Conservation (phyloP, 148 eudicot genomes). For the Rhododendron simsii region DNA sequence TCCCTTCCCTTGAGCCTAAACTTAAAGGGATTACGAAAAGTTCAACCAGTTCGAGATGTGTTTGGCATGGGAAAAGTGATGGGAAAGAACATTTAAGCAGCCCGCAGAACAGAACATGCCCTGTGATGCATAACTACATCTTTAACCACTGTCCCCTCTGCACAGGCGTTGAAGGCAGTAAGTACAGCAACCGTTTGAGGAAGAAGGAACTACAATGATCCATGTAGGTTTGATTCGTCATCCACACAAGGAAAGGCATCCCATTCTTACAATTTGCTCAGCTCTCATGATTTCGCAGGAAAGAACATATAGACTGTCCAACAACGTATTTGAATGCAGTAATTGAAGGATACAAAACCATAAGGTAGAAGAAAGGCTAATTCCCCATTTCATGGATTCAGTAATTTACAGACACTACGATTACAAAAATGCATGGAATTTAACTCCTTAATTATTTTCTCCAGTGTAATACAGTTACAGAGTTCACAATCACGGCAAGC, state of each 20-base stretch:
- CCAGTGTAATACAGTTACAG: neutral
- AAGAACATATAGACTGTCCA: neutral
- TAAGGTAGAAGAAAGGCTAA: neutral
- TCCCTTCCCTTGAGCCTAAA: neutral
- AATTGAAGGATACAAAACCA: neutral
- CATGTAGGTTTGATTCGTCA: neutral
- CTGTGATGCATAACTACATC: neutral
- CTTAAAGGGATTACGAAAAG: neutral
- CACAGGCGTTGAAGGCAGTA: neutral
- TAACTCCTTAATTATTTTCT: neutral
- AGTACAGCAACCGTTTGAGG: neutral
- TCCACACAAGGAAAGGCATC: neutral
- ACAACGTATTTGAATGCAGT: neutral
- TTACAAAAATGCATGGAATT: neutral
- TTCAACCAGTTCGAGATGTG: neutral
- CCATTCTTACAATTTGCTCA: neutral
- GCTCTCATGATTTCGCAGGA: neutral
- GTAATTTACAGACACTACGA: neutral
- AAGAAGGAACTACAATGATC: neutral
- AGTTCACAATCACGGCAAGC: conserved; percentile 8
- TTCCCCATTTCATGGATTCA: neutral
- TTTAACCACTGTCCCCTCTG: neutral
- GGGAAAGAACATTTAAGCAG: neutral
- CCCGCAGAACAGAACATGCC: neutral
- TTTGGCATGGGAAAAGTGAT: neutral